phyloP scores from a whole-genome alignment of 1,284 basidiomycete genomes.

The Irpex rosettiformis region DNA sequence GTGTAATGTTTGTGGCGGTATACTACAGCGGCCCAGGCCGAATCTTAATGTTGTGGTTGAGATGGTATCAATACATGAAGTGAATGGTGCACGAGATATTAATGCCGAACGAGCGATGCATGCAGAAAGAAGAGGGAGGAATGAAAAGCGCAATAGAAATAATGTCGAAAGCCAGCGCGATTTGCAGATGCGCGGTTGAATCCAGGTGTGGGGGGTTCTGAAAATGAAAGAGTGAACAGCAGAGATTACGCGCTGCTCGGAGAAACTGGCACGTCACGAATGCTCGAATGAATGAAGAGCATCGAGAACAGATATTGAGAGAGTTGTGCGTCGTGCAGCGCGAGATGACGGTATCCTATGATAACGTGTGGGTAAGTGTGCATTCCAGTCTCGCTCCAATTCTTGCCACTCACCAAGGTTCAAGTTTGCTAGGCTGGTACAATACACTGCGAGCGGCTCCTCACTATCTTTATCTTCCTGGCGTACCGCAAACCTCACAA shows the following conservation, averaged over 20 bases:
- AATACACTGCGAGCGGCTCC: constrained; percentile 71
- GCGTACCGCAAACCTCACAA: constrained; percentile 77
- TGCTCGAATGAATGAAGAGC: constrained; percentile 67
- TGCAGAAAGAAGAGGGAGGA: background rate
- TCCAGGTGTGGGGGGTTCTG: background rate
- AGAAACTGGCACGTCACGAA: constrained; percentile 33
- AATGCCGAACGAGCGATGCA: too few relatives aligned
- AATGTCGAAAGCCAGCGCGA: background rate
- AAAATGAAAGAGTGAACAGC: background rate
- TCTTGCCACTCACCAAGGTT: constrained; percentile 64
- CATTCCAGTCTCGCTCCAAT: too few relatives aligned
- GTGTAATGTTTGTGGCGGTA: background rate
- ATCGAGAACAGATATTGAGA: constrained; percentile 88
- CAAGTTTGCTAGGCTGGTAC: constrained; percentile 62
- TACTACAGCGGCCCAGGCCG: background rate
- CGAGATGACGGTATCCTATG: constrained; percentile 83
- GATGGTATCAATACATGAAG: too few relatives aligned
- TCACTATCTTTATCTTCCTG: constrained; percentile 60
- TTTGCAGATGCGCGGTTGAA: background rate
- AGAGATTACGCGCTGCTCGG: background rate
- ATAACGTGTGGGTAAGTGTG: too few relatives aligned
- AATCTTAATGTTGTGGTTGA: too few relatives aligned
- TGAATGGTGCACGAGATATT: too few relatives aligned
- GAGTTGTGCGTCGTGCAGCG: constrained; percentile 78
- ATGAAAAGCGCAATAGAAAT: too few relatives aligned